Evolutionary conservation across 177 flowering plant species (phyloP).

Genomic region (Vitis hybrid): DNA sequence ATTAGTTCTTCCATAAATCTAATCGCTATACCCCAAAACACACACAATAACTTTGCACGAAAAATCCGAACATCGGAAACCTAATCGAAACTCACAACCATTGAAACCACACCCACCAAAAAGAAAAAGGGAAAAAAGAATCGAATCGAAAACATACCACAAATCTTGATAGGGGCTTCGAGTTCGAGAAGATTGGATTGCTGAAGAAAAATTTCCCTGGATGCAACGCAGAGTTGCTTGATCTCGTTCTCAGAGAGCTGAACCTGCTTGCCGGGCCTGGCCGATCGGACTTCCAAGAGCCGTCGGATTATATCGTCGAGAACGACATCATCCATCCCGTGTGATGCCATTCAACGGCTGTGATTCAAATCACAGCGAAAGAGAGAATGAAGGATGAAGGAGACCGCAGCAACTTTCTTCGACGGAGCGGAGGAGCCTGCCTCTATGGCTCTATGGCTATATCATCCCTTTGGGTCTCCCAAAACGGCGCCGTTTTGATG

Average conservation of each 20-base stretch:
- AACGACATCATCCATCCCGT: constrained; percentile 31
- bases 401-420: neutral
- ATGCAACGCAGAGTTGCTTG: constrained; percentile 46
- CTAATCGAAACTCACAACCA: neutral
- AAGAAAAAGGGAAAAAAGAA: neutral
- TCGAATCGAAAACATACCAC: constrained; percentile 31
- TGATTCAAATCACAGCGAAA: neutral
- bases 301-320: constrained; percentile 55
- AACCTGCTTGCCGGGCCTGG: constrained; percentile 53
- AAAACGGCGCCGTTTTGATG: neutral
- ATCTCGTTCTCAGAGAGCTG: constrained; percentile 64
- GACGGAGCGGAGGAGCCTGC: neutral
- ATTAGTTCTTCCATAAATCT: neutral
- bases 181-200: constrained; percentile 66
- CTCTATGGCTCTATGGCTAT: neutral
- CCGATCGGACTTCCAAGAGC: constrained; percentile 44
- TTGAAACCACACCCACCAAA: neutral
- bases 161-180: constrained; percentile 66
- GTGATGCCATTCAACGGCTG: constrained; percentile 21
- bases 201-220: constrained; percentile 46
- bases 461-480: neutral
- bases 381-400: neutral
- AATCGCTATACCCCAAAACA: neutral
- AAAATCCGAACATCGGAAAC: neutral
- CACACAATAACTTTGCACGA: neutral